phyloP scores from a whole-genome alignment of 2,329 filamentous ascomycete genomes.

The Botryosphaeria dothidea region DNA sequence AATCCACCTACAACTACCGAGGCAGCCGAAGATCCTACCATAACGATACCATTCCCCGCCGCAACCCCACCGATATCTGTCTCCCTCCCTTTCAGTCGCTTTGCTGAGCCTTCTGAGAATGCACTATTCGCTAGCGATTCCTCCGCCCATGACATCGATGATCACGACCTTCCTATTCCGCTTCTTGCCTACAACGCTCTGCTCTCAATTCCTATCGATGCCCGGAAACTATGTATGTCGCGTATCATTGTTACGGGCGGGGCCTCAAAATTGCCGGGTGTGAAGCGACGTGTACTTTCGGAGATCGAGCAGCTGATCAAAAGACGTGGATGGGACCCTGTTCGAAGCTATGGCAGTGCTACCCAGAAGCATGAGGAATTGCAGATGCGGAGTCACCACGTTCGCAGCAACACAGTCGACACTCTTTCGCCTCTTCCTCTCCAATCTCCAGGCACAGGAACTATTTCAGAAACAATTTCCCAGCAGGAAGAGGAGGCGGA shows the following conservation, averaged over 20 bases:
- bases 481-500: slow-evolving; percentile 8
- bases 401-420: slow-evolving; percentile 6
- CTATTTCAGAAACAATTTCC: background rate
- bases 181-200: slow-evolving; percentile 75
- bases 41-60: slow-evolving; percentile 36
- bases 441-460: background rate
- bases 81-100: slow-evolving; percentile 65
- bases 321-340: slow-evolving; percentile 72
- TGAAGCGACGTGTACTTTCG: slow-evolving; percentile 74
- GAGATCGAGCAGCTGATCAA: slow-evolving; percentile 71
- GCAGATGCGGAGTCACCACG: slow-evolving; percentile 18
- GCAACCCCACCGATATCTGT: slow-evolving; percentile 52
- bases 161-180: slow-evolving; percentile 80
- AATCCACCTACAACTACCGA: background rate
- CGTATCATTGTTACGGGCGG: slow-evolving; percentile 86
- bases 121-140: slow-evolving; percentile 66
- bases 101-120: slow-evolving; percentile 74
- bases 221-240: slow-evolving; percentile 82
- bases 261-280: slow-evolving; percentile 73
- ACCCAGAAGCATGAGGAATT: slow-evolving; percentile 29
- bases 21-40: slow-evolving; percentile 36
- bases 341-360: slow-evolving; percentile 68
- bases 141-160: slow-evolving; percentile 67
- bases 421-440: slow-evolving; percentile 6
- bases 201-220: slow-evolving; percentile 75